Percentiles rank a stretch among this genome's conserved stretches.
Conservation (phyloP, 306 rosid species). For the Hippophae gyantsensis region DNA sequence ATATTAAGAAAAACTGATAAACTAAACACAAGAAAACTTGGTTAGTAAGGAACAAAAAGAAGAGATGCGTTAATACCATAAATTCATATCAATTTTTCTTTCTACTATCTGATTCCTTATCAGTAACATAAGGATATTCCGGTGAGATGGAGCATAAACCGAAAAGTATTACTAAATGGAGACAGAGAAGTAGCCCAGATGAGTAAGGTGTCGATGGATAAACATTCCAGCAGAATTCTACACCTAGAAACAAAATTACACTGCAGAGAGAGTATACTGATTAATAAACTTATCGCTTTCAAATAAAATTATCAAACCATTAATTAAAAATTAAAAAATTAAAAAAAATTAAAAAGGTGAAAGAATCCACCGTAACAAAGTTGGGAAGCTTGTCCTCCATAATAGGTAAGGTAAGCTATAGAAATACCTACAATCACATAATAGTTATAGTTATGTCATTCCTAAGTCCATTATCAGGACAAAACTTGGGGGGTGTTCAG, state of each 20-base stretch:
- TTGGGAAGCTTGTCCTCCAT: slow-evolving; percentile 69
- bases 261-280: slow-evolving; percentile 28
- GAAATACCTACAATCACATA: slow-evolving; percentile 58
- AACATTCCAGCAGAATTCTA: slow-evolving; percentile 85
- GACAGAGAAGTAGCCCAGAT: slow-evolving; percentile 48
- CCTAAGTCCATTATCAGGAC: too few species aligned
- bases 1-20: too few species aligned
- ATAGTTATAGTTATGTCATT: background rate
- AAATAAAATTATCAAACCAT: background rate
- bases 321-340: background rate
- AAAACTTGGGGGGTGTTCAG: too few species aligned
- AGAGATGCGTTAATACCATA: background rate
- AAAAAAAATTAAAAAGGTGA: background rate
- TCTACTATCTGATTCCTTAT: slow-evolving; percentile 23
- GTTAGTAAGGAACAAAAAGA: background rate
- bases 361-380: slow-evolving; percentile 47
- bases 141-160: slow-evolving; percentile 76
- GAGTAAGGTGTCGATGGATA: slow-evolving; percentile 65
- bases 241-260: slow-evolving; percentile 60
- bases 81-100: slow-evolving; percentile 29
- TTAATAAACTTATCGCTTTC: slow-evolving; percentile 6
- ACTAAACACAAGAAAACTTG: too few species aligned
- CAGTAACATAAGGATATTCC: slow-evolving; percentile 47
- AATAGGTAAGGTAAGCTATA: slow-evolving; percentile 75
- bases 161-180: slow-evolving; percentile 59